Conservation (phyloP, 2,329 filamentous ascomycete species). For the Nigrospora oryzae region DNA sequence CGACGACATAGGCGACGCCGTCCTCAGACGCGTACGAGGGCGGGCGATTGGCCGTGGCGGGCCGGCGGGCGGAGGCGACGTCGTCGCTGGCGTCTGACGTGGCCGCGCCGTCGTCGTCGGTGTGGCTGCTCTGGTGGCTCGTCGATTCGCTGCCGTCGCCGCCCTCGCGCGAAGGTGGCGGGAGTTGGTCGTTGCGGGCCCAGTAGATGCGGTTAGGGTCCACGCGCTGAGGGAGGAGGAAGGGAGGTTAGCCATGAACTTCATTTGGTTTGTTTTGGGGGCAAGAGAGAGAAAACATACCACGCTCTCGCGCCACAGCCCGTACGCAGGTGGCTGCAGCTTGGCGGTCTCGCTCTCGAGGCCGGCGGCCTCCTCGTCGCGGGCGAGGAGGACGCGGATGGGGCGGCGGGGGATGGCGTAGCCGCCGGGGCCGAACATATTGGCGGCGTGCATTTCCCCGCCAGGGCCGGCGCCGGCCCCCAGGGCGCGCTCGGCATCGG, state of each 20-base stretch:
- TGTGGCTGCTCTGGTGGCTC: conserved; percentile 1
- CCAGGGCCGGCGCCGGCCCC: conserved; percentile 6
- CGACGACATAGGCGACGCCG: conserved; percentile 63
- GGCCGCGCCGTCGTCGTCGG: conserved; percentile 11
- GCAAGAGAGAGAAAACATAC: conserved; percentile 32
- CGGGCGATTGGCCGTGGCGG: conserved; percentile 39
- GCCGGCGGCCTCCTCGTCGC: conserved; percentile 62
- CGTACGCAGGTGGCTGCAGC: conserved; percentile 72
- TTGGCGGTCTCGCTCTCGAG: conserved; percentile 47
- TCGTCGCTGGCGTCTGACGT: conserved; percentile 21
- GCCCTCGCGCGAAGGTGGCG: conserved; percentile 3
- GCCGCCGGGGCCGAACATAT: conserved; percentile 47
- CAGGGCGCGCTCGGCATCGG: conserved; percentile 18
- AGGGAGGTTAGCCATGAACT: neutral
- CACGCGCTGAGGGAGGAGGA: conserved; percentile 45
- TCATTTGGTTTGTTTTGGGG: no score
- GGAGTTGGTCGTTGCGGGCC: conserved; percentile 51
- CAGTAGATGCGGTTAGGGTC: conserved; percentile 77
- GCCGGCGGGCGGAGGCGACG: conserved; percentile 2
- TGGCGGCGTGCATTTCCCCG: conserved; percentile 3
- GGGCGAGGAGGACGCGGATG: conserved; percentile 66
- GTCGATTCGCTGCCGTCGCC: neutral
- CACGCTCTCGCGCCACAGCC: conserved; percentile 75
- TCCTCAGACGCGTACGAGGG: conserved; percentile 73
- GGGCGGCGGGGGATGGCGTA: conserved; percentile 65